phyloP scores from a whole-genome alignment of 2,329 filamentous ascomycete genomes.

The Byssothecium circinans region DNA sequence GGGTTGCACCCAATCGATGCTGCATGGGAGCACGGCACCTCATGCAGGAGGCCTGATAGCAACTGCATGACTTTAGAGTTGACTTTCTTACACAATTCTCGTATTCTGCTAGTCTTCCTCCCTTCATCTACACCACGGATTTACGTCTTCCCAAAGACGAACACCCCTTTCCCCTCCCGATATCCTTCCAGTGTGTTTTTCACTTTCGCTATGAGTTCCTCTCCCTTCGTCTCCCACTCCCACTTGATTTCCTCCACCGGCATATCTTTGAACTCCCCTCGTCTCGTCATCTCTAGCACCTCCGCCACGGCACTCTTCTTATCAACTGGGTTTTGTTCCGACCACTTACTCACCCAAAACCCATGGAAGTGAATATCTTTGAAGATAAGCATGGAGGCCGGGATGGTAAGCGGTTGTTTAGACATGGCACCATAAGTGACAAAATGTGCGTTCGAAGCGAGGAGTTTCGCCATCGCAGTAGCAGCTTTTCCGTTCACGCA shows the following conservation, averaged over 20 bases:
- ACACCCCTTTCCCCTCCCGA: slow-evolving; percentile 84
- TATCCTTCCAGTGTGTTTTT: slow-evolving; percentile 83
- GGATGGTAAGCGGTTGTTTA: slow-evolving; percentile 78
- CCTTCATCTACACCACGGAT: background rate
- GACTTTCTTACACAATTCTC: background rate
- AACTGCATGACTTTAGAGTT: background rate
- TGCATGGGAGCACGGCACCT: too few relatives aligned
- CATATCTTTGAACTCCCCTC: slow-evolving; percentile 78
- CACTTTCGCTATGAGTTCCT: slow-evolving; percentile 70
- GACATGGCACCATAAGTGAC: slow-evolving; percentile 98
- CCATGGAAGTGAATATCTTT: slow-evolving; percentile 86
- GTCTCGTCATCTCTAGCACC: slow-evolving; percentile 73
- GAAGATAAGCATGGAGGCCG: slow-evolving; percentile 87
- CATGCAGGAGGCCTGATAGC: too few relatives aligned
- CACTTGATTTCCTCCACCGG: slow-evolving; percentile 82
- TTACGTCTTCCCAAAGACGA: slow-evolving; percentile 67
- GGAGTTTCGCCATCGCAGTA: slow-evolving; percentile 72
- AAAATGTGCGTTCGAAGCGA: slow-evolving; percentile 68
- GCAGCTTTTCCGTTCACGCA: slow-evolving; percentile 91
- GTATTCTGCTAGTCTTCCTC: background rate
- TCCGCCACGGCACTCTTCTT: slow-evolving; percentile 83
- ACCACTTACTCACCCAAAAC: slow-evolving; percentile 95
- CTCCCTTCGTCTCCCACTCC: slow-evolving; percentile 76
- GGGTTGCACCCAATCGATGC: too few relatives aligned
- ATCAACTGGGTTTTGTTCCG: slow-evolving; percentile 65